A percentile compares a stretch with the other conserved stretches of the same genome.
Evolutionary conservation across 179 eudicot genomes (phyloP).

Genomic region (Sideroxylon spinosum): DNA sequence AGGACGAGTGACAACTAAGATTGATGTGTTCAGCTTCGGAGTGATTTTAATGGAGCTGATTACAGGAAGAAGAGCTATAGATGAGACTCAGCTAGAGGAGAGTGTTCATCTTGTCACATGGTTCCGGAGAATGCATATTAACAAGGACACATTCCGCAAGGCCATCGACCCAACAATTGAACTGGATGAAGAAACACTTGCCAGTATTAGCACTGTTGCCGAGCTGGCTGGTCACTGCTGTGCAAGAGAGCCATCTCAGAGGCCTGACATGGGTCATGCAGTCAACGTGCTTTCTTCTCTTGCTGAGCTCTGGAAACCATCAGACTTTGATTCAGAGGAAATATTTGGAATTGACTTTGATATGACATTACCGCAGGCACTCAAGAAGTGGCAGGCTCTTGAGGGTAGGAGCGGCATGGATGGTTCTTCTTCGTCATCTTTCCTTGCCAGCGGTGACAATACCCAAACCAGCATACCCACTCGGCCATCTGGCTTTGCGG

Average conservation of each 20-base stretch:
- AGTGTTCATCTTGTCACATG: conserved; percentile 69
- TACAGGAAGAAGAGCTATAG: conserved; percentile 68
- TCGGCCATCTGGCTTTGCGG: conserved; percentile 68
- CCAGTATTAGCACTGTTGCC: conserved; percentile 59
- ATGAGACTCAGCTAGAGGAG: conserved; percentile 62
- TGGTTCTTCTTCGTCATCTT: conserved; percentile 36
- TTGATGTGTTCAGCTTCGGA: conserved; percentile 78
- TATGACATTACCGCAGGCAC: conserved; percentile 69
- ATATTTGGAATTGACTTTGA: conserved; percentile 62
- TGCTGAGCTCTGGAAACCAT: conserved; percentile 76
- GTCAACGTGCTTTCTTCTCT: conserved; percentile 75
- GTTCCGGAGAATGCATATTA: conserved; percentile 64
- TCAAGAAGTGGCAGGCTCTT: conserved; percentile 73
- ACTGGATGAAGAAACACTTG: conserved; percentile 51
- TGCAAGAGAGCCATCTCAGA: conserved; percentile 70
- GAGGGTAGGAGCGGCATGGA: conserved; percentile 47
- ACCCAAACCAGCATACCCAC: conserved; percentile 70
- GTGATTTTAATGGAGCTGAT: conserved; percentile 77
- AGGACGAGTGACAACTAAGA: conserved; percentile 74
- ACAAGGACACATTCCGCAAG: conserved; percentile 59
- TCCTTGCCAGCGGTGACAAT: conserved; percentile 44
- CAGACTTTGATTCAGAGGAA: conserved; percentile 52
- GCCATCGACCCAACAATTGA: conserved; percentile 58
- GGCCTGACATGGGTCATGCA: conserved; percentile 79
- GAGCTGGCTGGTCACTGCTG: conserved; percentile 85